These are phyloP conservation scores for Pythium aristosporum DNA, from an alignment of 352 stramenopile genomes.

Conservation along the genomic window DNA sequence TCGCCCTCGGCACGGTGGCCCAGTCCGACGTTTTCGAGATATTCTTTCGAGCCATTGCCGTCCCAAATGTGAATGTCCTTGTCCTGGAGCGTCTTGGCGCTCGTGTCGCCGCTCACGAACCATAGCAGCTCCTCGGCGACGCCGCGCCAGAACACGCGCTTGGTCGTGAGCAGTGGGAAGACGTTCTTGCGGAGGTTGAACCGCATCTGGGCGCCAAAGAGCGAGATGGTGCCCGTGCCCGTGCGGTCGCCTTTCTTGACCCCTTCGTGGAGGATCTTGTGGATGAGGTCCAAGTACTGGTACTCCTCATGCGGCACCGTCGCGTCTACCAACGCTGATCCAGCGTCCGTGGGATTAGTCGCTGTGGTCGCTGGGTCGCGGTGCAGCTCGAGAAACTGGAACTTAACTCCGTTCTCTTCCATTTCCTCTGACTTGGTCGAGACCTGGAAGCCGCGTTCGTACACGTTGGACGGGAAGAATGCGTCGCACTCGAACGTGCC, in stretches of 20 bases:
- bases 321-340: conserved; percentile 30
- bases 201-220: conserved; percentile 97
- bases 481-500: conserved; percentile 89
- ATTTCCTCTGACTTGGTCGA: conserved; percentile 48
- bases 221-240: conserved; percentile 97
- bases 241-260: conserved; percentile 95
- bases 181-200: conserved; percentile 94
- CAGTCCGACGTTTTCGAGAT: conserved; percentile 92
- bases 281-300: conserved; percentile 91
- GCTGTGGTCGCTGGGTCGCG: conserved; percentile 27
- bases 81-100: conserved; percentile 93
- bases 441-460: conserved; percentile 49
- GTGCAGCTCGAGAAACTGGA: conserved; percentile 73
- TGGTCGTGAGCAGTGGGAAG: conserved; percentile 99
- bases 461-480: conserved; percentile 87
- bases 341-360: conserved; percentile 17
- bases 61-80: conserved; percentile 99
- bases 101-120: conserved; percentile 98
- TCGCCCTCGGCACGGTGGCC: conserved; percentile 95
- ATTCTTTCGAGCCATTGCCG: conserved; percentile 97
- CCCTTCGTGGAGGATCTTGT: conserved; percentile 95
- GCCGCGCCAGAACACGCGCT: conserved; percentile 98
- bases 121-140: conserved; percentile 99
- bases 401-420: conserved; percentile 78
- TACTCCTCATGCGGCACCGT: conserved; percentile 34